These are phyloP conservation scores for Durotheca rogersii DNA, from an alignment of 495 filamentous ascomycete genomes.

Conservation along the genomic window DNA sequence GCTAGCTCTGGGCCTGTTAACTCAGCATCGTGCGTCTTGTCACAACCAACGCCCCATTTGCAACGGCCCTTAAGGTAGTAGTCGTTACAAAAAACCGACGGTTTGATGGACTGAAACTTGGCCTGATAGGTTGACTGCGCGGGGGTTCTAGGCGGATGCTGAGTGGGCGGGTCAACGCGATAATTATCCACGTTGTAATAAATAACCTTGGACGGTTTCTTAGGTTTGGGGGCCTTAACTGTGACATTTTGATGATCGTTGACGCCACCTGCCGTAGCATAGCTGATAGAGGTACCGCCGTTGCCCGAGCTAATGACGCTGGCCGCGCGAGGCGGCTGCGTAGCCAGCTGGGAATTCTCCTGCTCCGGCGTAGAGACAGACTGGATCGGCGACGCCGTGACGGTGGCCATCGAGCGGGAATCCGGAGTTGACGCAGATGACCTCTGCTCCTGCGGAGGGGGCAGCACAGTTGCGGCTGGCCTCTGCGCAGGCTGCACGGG, in stretches of 20 bases:
- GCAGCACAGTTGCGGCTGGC: slow-evolving; percentile 7
- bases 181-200: slow-evolving; percentile 31
- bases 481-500: slow-evolving; percentile 22
- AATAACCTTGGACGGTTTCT: slow-evolving; percentile 33
- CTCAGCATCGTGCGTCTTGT: slow-evolving; percentile 36
- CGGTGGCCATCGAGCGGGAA: slow-evolving; percentile 16
- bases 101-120: slow-evolving; percentile 36
- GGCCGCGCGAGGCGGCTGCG: slow-evolving; percentile 16
- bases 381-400: slow-evolving; percentile 27
- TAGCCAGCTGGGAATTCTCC: background rate
- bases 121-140: slow-evolving; percentile 34
- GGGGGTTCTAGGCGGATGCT: slow-evolving; percentile 34
- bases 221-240: slow-evolving; percentile 35
- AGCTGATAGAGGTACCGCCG: slow-evolving; percentile 38
- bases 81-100: slow-evolving; percentile 37
- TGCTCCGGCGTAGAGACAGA: slow-evolving; percentile 22
- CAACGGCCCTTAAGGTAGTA: slow-evolving; percentile 36
- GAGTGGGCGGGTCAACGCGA: slow-evolving; percentile 34
- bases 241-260: slow-evolving; percentile 36
- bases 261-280: slow-evolving; percentile 34
- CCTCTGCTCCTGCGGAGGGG: slow-evolving; percentile 24
- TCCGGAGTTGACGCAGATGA: slow-evolving; percentile 15
- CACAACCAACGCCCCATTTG: slow-evolving; percentile 35
- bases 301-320: slow-evolving; percentile 36
- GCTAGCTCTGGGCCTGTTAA: slow-evolving; percentile 32